Conservation (phyloP, 345 rosid species). For the Brassica juncea region DNA sequence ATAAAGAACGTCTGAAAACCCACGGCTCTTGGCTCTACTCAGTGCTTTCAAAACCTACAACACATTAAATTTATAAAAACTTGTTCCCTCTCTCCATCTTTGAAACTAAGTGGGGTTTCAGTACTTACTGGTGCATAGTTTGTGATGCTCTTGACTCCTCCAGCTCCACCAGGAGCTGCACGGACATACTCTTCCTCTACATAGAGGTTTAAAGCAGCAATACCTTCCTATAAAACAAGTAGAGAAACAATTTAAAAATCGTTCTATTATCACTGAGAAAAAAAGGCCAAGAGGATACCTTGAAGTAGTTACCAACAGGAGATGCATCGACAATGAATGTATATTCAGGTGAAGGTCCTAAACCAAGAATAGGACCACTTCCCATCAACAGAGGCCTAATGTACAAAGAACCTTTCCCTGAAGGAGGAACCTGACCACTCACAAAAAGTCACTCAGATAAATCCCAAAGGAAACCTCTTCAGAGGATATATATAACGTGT, state of each 20-base stretch:
- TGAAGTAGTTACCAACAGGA: conserved; percentile 47
- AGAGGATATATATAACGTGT: background rate
- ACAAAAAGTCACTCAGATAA: conserved; percentile 10
- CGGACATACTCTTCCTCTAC: conserved; percentile 59
- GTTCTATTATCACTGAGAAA: background rate
- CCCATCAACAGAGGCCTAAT: conserved; percentile 57
- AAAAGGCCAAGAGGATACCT: conserved; percentile 16
- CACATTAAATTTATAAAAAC: background rate
- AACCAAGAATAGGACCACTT: conserved; percentile 51
- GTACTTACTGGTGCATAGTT: conserved; percentile 41
- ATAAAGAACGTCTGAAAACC: conserved; percentile 90
- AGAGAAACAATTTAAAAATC: background rate
- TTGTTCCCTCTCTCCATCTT: background rate
- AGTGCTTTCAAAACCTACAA: conserved; percentile 83
- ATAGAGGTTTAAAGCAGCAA: conserved; percentile 39
- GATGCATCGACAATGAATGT: conserved; percentile 54
- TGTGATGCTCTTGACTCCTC: conserved; percentile 69
- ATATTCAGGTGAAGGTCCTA: conserved; percentile 55
- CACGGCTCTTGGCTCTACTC: conserved; percentile 77
- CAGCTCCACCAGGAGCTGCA: conserved; percentile 70
- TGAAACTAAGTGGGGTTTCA: conserved; percentile 7
- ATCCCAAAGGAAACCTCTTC: background rate
- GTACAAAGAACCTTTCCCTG: conserved; percentile 56
- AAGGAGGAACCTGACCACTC: conserved; percentile 49
- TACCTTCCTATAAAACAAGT: conserved; percentile 40